These are phyloP conservation scores for Austroboletus eburneus DNA, from an alignment of 768 basidiomycete species.

Conservation along the genomic window DNA sequence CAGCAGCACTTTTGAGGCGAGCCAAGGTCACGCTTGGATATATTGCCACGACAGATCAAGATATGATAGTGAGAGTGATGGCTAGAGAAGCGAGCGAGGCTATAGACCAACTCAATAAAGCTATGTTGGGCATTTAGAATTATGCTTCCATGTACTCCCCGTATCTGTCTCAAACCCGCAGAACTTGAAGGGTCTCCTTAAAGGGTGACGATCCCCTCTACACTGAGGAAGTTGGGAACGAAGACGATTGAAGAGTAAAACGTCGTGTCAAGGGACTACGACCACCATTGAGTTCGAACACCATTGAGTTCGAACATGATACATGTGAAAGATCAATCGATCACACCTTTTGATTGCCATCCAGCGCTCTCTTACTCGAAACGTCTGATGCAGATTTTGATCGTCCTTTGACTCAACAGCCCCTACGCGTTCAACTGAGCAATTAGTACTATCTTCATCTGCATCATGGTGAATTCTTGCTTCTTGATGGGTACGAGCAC, in stretches of 20 bases:
- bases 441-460: no score
- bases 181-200: constrained; percentile 67
- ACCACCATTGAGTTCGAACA: constrained; percentile 19
- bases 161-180: constrained; percentile 91
- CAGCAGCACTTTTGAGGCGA: constrained; percentile 40
- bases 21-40: constrained; percentile 64
- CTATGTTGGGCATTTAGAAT: constrained; percentile 33
- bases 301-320: no score
- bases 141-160: constrained; percentile 43
- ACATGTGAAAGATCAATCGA: no score
- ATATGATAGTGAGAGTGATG: constrained; percentile 68
- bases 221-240: constrained; percentile 28
- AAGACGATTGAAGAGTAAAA: neutral
- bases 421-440: no score
- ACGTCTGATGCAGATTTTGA: constrained; percentile 51
- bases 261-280: constrained; percentile 17
- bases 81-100: constrained; percentile 64
- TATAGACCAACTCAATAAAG: constrained; percentile 47
- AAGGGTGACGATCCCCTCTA: constrained; percentile 60
- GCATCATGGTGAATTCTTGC: no score
- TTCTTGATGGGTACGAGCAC: no score
- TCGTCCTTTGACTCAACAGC: constrained; percentile 51
- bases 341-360: constrained; percentile 34
- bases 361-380: constrained; percentile 58
- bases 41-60: constrained; percentile 66